Base-by-base conservation (phyloP, 441 rosid genomes). In the Brassica balearica region DNA sequence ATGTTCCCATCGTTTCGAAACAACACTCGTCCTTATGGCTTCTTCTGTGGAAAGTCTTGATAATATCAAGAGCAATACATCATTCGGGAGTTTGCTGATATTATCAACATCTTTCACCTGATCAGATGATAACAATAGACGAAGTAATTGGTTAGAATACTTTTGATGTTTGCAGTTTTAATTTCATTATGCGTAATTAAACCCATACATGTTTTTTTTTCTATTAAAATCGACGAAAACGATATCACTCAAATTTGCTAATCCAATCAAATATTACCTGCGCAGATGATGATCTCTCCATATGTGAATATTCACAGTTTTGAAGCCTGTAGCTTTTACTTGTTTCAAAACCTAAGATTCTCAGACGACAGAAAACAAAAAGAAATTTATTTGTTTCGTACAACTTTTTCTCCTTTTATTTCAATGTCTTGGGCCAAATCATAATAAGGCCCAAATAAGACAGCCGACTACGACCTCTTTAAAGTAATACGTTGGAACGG, bases 401-500 rank as follows among this genome's bases (percentile, higher is more conserved):
- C 15, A 46, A 46, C 6, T 12, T 46, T n/a, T 46, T 12, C n/a
- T 76, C 11, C 11, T 38, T 38, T 38, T 38, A 8, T 38, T 38
- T 38, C 9, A 36, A 2, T 9, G 9, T 36, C 41, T 36, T 36
- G 41, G 41, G 41, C 41, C 41, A 8, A 36, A 36, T 7, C 8
- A 36, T 7, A 36, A 36, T 36, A 36, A 7, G 41, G 41, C 41
- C 41, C 41, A 36, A 36, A 36, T 36, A 36, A 6, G 8, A 36
- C 41, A 29, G 34, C 34, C 34, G 46, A 58, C 38, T 64, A 41
- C 56, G 6, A 51, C 59, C 15, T 10, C 32, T 22, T 23, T 29
- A 4, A 23, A 20, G 32, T 59, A 56, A 25, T 20, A 59, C 51
- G 20, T 59, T 41, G 73, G 62, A 76, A 34, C 64, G 34, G 70